A percentile compares a stretch with the other conserved stretches of the same genome.
Conservation (phyloP, 495 filamentous ascomycete species). For the Aspergillus funiculosus region DNA sequence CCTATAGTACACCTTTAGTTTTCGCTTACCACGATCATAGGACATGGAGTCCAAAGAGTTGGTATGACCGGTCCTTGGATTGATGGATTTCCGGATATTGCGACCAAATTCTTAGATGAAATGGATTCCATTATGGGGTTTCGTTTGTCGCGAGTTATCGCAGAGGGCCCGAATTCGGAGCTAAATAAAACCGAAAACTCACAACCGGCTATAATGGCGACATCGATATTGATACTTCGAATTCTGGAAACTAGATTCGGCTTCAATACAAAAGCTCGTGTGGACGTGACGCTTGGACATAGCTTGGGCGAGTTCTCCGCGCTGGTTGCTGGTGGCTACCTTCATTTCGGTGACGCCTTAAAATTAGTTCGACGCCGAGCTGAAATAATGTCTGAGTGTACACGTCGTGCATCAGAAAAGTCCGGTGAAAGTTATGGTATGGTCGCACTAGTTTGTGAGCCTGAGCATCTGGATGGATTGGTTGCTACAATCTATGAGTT, state of each 20-base stretch:
- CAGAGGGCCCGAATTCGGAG: conserved; percentile 64
- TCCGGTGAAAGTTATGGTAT: conserved; percentile 78
- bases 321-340: conserved; percentile 72
- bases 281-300: conserved; percentile 83
- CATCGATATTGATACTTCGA: conserved; percentile 81
- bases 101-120: conserved; percentile 66
- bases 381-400: conserved; percentile 78
- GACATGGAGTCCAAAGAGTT: conserved; percentile 90
- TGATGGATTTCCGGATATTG: conserved; percentile 72
- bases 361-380: conserved; percentile 71
- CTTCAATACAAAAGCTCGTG: conserved; percentile 60
- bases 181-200: conserved; percentile 81
- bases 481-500: conserved; percentile 76
- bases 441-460: conserved; percentile 86
- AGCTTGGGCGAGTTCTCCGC: conserved; percentile 95
- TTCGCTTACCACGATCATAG: conserved; percentile 38
- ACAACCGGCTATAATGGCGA: conserved; percentile 94
- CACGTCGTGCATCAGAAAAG: conserved; percentile 52
- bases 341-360: conserved; percentile 71
- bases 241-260: conserved; percentile 82
- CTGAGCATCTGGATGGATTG: conserved; percentile 59
- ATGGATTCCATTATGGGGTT: conserved; percentile 71
- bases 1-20: background rate
- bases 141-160: conserved; percentile 68
- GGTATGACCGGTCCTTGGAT: conserved; percentile 87